Percentiles rank a stretch among this genome's conserved stretches.
These are phyloP conservation scores for Kwoniella europaea DNA, from an alignment of 768 basidiomycete genomes.

Conservation along the genomic window DNA sequence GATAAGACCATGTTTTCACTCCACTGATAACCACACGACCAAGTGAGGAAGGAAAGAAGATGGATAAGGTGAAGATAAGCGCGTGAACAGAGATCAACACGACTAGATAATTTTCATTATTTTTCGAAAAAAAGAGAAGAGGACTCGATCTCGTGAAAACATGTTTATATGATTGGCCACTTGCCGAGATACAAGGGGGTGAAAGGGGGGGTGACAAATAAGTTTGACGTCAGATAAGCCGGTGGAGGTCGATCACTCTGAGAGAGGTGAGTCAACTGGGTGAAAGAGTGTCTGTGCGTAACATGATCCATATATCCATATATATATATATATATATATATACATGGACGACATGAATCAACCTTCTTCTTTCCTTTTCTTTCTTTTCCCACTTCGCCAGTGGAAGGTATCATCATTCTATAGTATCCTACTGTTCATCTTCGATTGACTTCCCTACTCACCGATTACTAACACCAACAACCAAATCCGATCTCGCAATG, in stretches of 20 bases:
- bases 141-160: conserved; percentile 7
- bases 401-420: background rate
- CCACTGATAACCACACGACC: background rate
- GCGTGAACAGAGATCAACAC: background rate
- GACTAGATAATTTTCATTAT: background rate
- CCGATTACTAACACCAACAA: background rate
- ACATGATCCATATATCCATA: background rate
- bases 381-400: conserved; percentile 9
- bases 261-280: background rate
- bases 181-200: background rate
- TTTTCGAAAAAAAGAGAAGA: background rate
- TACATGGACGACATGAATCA: background rate
- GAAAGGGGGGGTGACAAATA: background rate
- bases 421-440: background rate
- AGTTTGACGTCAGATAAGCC: no score
- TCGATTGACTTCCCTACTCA: background rate
- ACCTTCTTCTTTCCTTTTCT: conserved; percentile 15
- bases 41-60: background rate
- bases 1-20: conserved; percentile 7
- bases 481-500: conserved; percentile 19
- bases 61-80: background rate
- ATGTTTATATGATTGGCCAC: conserved; percentile 16
- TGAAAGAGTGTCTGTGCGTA: conserved; percentile 10
- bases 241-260: conserved; percentile 32
- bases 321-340: background rate